A percentile compares a stretch with the other conserved stretches of the same genome.
Conservation (phyloP, 129 eudicot species). For the Sambucus nigra region DNA sequence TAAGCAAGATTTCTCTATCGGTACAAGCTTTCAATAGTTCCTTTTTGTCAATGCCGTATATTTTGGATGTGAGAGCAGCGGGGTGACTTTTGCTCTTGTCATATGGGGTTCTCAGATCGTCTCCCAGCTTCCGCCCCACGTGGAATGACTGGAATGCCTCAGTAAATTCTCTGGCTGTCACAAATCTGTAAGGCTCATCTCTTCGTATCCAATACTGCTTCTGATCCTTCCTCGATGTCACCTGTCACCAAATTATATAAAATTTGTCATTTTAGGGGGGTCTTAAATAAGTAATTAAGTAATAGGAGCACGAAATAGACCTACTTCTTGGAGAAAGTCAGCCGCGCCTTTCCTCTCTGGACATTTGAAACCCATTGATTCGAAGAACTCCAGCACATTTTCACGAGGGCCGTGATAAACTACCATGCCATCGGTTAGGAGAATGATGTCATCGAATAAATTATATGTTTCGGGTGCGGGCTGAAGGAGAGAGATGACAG, state of each 20-base stretch:
- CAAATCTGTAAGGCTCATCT: conserved; percentile 53
- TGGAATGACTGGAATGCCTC: conserved; percentile 59
- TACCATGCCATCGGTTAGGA: conserved; percentile 53
- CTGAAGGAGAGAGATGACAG: conserved; percentile 73
- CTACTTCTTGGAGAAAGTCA: conserved; percentile 80
- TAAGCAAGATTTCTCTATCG: conserved; percentile 53
- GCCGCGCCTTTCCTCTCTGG: conserved; percentile 82
- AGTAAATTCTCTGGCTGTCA: conserved; percentile 51
- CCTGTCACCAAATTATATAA: conserved; percentile 29
- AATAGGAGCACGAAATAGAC: neutral
- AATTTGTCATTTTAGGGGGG: neutral
- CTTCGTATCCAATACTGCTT: conserved; percentile 55
- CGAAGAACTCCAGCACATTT: conserved; percentile 69
- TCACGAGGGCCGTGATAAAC: conserved; percentile 82
- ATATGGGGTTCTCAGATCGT: conserved; percentile 42
- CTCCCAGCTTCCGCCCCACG: conserved; percentile 31
- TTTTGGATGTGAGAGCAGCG: conserved; percentile 63
- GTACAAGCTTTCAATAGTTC: conserved; percentile 58
- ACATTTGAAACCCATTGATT: conserved; percentile 64
- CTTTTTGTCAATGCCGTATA: conserved; percentile 40
- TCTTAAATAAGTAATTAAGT: neutral
- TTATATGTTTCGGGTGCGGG: conserved; percentile 87
- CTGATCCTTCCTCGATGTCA: conserved; percentile 89
- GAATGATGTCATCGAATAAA: conserved; percentile 70
- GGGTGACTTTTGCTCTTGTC: conserved; percentile 79